phyloP scores from a whole-genome alignment of 139 green algal species.

The Chlorella sp. region DNA sequence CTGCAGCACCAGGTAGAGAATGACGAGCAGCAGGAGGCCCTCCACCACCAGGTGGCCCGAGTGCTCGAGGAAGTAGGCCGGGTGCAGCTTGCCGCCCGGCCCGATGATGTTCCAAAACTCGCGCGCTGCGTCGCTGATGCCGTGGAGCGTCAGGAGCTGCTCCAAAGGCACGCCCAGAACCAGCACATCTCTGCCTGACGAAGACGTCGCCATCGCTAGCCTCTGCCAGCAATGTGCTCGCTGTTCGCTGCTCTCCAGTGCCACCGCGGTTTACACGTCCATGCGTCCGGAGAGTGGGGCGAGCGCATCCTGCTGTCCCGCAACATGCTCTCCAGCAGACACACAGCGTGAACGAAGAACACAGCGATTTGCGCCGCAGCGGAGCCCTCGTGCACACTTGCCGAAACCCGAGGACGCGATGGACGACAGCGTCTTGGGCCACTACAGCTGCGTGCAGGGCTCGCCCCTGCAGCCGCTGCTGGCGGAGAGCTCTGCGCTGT shows the following conservation, averaged over 20 bases:
- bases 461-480: slow-evolving; percentile 9
- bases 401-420: too few species aligned
- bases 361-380: too few species aligned
- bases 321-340: too few species aligned
- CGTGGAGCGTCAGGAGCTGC: background rate
- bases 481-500: slow-evolving; percentile 7
- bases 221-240: background rate
- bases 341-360: too few species aligned
- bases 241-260: background rate
- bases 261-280: background rate
- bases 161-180: background rate
- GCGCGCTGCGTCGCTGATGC: background rate
- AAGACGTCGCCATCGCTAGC: too few species aligned
- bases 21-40: slow-evolving; percentile 60
- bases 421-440: slow-evolving; percentile 4
- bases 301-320: background rate
- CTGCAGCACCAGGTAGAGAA: slow-evolving; percentile 72
- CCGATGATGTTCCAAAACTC: slow-evolving; percentile 68
- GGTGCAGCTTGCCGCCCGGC: slow-evolving; percentile 75
- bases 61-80: slow-evolving; percentile 70
- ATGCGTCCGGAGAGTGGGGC: background rate
- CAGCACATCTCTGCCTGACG: too few species aligned
- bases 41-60: slow-evolving; percentile 77
- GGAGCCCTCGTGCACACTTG: too few species aligned
- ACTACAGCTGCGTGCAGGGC: background rate